Evolutionary conservation across 2,329 filamentous ascomycete genomes (phyloP).

Genomic region (Xylariomycetidae sp.): DNA sequence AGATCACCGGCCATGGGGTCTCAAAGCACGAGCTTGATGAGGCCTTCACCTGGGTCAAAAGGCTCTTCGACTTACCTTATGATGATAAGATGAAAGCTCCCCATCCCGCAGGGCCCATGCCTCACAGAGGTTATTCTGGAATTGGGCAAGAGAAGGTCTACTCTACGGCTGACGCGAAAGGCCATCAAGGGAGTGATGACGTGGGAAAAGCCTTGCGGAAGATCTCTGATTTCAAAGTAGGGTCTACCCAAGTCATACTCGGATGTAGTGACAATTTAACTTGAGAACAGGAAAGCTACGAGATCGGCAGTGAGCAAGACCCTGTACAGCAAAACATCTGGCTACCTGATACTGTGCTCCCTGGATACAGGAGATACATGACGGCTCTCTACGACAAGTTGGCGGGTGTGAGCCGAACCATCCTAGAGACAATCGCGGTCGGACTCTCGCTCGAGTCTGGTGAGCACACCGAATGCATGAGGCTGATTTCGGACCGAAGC

Average conservation of each 20-base stretch:
- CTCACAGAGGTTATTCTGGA: conserved; percentile 19
- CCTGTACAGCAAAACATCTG: conserved; percentile 40
- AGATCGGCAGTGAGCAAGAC: conserved; percentile 40
- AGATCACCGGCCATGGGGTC: conserved; percentile 14
- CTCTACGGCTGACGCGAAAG: conserved; percentile 9
- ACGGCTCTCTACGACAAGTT: conserved; percentile 25
- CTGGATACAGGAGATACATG: conserved; percentile 36
- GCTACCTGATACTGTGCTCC: conserved; percentile 39
- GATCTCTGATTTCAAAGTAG: conserved; percentile 18
- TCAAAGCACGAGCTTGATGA: conserved; percentile 9
- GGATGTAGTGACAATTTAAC: too few species aligned
- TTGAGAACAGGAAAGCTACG: conserved; percentile 31
- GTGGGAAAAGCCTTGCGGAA: conserved; percentile 10
- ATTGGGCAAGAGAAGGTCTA: conserved; percentile 18
- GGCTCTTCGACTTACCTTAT: conserved; percentile 15
- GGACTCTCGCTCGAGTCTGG: conserved; percentile 8
- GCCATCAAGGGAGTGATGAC: conserved; percentile 1
- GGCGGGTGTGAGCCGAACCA: conserved; percentile 5
- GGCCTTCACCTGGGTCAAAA: conserved; percentile 14
- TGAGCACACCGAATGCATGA: conserved; percentile 3
- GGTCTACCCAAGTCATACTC: too few species aligned
- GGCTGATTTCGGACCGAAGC: conserved; percentile 9
- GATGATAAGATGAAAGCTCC: conserved; percentile 19
- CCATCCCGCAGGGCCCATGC: conserved; percentile 13
- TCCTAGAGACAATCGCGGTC: conserved; percentile 12